Evolutionary conservation across 2,329 filamentous ascomycete genomes (phyloP).

Genomic region (Emergomyces orientalis): DNA sequence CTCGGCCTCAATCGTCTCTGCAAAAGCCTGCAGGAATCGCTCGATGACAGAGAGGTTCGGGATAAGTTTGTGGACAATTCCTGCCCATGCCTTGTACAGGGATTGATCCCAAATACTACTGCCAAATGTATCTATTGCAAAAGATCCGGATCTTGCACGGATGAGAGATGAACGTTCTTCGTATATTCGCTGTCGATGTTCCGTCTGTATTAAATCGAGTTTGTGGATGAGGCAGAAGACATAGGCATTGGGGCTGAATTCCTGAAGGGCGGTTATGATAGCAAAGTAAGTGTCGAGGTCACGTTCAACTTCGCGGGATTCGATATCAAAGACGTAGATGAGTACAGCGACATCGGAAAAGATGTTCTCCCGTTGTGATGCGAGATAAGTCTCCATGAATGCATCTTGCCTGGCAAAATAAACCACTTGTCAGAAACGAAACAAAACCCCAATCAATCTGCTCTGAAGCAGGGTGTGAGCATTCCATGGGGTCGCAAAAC

Average conservation of each 20-base stretch:
- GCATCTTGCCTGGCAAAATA: conserved; percentile 69
- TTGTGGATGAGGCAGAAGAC: conserved; percentile 97
- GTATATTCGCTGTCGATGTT: conserved; percentile 71
- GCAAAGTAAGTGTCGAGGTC: conserved; percentile 87
- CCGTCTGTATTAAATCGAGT: conserved; percentile 86
- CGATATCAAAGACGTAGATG: conserved; percentile 99
- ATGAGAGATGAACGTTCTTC: conserved; percentile 73
- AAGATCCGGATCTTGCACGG: conserved; percentile 59
- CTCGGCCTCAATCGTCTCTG: conserved; percentile 78
- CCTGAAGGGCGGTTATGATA: conserved; percentile 77
- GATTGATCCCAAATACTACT: conserved; percentile 99
- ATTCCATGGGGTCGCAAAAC: conserved; percentile 19
- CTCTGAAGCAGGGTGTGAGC: neutral
- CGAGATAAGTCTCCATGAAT: conserved; percentile 97
- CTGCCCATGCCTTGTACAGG: conserved; percentile 95
- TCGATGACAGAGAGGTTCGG: conserved; percentile 87
- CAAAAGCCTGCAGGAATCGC: conserved; percentile 70
- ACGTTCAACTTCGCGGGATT: conserved; percentile 85
- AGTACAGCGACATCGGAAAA: conserved; percentile 94
- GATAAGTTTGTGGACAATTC: conserved; percentile 96
- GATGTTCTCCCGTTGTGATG: conserved; percentile 88
- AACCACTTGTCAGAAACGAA: neutral
- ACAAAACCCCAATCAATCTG: neutral
- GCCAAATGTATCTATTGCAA: conserved; percentile 78
- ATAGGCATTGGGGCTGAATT: conserved; percentile 71